Percentiles rank a stretch among this genome's conserved stretches.
phyloP scores from a whole-genome alignment of 345 rosid species.

The Clausena lansium region DNA sequence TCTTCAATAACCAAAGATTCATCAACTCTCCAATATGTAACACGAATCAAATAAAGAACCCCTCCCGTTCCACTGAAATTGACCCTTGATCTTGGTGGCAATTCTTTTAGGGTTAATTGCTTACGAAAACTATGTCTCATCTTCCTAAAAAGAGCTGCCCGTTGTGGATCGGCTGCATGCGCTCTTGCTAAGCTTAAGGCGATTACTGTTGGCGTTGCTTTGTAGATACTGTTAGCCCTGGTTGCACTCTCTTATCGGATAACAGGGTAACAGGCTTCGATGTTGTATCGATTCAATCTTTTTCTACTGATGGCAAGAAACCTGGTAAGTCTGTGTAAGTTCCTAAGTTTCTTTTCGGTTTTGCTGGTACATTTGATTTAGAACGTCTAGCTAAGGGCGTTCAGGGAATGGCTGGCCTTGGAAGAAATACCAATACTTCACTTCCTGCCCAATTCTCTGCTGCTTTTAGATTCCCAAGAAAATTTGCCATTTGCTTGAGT shows the following conservation, averaged over 20 bases:
- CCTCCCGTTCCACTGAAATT: constrained; percentile 33
- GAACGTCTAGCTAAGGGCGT: constrained; percentile 26
- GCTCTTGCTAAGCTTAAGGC: constrained; percentile 22
- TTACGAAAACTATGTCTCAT: constrained; percentile 36
- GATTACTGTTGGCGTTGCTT: constrained; percentile 23
- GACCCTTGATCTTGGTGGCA: constrained; percentile 44
- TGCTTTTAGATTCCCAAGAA: constrained; percentile 22
- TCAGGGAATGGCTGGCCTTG: constrained; percentile 33
- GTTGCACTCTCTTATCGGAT: constrained; percentile 35
- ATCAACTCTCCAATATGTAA: constrained; percentile 35
- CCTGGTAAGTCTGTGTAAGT: constrained; percentile 29
- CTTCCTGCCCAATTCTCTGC: constrained; percentile 31
- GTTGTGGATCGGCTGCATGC: constrained; percentile 38
- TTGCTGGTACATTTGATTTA: constrained; percentile 15
- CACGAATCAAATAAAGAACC: constrained; percentile 37
- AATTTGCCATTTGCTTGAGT: constrained; percentile 33
- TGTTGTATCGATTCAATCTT: constrained; percentile 24
- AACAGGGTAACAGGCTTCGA: constrained; percentile 33
- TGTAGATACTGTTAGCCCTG: constrained; percentile 32
- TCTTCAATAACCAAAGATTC: constrained; percentile 35
- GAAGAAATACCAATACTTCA: constrained; percentile 15
- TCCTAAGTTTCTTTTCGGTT: constrained; percentile 28
- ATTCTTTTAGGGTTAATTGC: constrained; percentile 47
- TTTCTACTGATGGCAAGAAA: constrained; percentile 40
- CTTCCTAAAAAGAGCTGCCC: constrained; percentile 32